Evolutionary conservation across 345 rosid species (phyloP), one percentile per base, ranked within the genome.

Genomic region (Dimocarpus longan): DNA sequence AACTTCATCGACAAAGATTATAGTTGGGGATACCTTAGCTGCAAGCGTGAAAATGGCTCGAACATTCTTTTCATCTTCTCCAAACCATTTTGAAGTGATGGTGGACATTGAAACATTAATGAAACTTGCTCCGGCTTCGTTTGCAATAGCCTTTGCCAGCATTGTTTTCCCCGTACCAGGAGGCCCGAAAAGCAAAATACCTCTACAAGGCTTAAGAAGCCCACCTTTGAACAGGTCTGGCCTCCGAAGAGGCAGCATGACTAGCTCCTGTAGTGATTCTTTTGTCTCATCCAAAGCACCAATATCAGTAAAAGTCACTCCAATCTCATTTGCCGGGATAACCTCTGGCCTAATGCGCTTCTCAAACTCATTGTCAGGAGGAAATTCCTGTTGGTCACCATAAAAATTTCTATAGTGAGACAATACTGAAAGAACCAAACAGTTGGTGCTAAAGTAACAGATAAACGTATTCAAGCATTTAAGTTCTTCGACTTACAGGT

Each of bases 141-240:
- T 94, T 8, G 99, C 99, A 67, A 94, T 93, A 73, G 99, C 99
- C 86, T 94, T 94, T 6, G 99, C 99, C 73, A 97, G 90, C 99
- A 97, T 97, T 84, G 98, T 97, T 87, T 97, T 97, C 59, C 99
- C 99, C 1, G 98, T 97, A 80, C 99, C 99, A 19, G 99, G 99
- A 72, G 99, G 99, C 1, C 99, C 99, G 22, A 97, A 94, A 6
- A 97, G 91, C 79, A 97, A 69, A 76, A 97, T 97, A 70, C 99
- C 99, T 87, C 97, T 88, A 74, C 99, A 97, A 18, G 99, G 99
- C 77, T 96, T 96, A 12, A 96, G 93, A 70, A 96, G 95, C 56
- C 99, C 99, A 0, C 99, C 99, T 50, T 87, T 90, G 90, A 96
- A 96, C 46, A 96, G 98, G 86, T 94, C 97, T 0, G 98, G 99